Evolutionary conservation across 2,329 filamentous ascomycete species (phyloP).

Genomic region (Aspergillus persii): DNA sequence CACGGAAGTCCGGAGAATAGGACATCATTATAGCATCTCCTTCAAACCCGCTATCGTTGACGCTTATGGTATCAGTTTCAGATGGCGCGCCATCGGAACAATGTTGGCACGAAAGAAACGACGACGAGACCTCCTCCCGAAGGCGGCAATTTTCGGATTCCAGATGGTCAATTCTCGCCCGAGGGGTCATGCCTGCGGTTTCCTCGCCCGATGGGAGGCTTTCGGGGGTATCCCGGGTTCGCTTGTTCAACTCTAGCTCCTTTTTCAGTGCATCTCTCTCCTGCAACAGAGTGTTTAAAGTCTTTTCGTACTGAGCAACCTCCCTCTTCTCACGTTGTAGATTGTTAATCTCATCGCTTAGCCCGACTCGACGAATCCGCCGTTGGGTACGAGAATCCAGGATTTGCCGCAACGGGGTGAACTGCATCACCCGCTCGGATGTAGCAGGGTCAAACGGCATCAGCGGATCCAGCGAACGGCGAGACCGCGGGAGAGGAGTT

Average conservation of each 20-base stretch:
- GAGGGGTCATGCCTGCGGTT: constrained; percentile 17
- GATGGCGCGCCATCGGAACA: constrained; percentile 3
- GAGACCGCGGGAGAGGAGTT: constrained; percentile 28
- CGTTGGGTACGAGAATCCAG: constrained; percentile 44
- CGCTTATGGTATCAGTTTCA: constrained; percentile 25
- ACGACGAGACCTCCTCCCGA: constrained; percentile 20
- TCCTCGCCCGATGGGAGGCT: constrained; percentile 13
- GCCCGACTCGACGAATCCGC: constrained; percentile 43
- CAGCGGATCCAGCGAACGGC: constrained; percentile 21
- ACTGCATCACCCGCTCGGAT: constrained; percentile 40
- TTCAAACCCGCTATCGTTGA: constrained; percentile 29
- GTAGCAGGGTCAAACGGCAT: constrained; percentile 17
- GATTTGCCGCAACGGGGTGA: constrained; percentile 44
- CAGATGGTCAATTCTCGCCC: constrained; percentile 16
- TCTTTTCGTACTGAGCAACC: constrained; percentile 24
- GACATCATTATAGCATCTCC: constrained; percentile 29
- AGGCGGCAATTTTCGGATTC: constrained; percentile 20
- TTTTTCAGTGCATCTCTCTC: constrained; percentile 29
- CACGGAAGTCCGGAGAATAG: constrained; percentile 31
- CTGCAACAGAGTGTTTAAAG: constrained; percentile 22
- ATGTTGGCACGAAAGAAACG: constrained; percentile 5
- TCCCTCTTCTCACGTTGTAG: constrained; percentile 42
- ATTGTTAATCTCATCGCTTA: constrained; percentile 48
- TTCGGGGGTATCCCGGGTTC: constrained; percentile 3
- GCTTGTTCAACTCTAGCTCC: constrained; percentile 24